Base-by-base conservation (phyloP, 176 grass and related monocot species). In the Triticum urartu region DNA sequence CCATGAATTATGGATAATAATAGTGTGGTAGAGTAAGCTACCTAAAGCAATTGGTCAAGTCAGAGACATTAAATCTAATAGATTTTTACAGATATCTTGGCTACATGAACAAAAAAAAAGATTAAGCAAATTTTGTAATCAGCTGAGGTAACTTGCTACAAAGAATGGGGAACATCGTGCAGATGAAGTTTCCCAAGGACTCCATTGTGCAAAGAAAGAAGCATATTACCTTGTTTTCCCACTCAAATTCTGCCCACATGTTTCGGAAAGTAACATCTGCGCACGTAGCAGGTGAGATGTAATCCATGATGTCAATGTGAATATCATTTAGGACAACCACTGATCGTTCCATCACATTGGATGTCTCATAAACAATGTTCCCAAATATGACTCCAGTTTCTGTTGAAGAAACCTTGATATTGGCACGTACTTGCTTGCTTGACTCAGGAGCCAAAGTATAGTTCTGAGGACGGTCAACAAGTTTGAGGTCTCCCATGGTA, bases 251-350 rank as follows among this genome's bases (percentile, higher is more conserved):
- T 11, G 88, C 88, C 91, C 91, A 93, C 91, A 93, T 93, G 69
- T 90, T 93, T 30, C 91, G 89, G 86, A 93, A 93, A 81, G 91
- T 72, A 43, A 88, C 81, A 81, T 90, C 88, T 40, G 88, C 64
- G 7, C 91, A 93, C 33, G 84, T 68, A 34, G 84, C 91, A 12
- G 91, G 88, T 52, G 88, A 93, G 68, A 93, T 93, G 63, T 93
- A 93, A 85, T 93, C 91, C 91, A 93, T 90, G 79, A 93, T 93
- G 75, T 93, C 88, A 20, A 93, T 93, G 79, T 90, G 88, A 81
- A 93, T 93, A 88, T 90, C 88, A 81, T 93, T 93, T 54, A 93
- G 85, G 38, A 93, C 91, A 14, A 93, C 81, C 56, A 90, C 91
- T 48, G 86, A 90, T 84, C 88, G 78, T 61, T 93, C 91, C 70